Percentiles rank a stretch among this genome's conserved stretches.
Evolutionary conservation across 164 flowering plant genomes (phyloP).

Genomic region (Aristolochia fimbriata): DNA sequence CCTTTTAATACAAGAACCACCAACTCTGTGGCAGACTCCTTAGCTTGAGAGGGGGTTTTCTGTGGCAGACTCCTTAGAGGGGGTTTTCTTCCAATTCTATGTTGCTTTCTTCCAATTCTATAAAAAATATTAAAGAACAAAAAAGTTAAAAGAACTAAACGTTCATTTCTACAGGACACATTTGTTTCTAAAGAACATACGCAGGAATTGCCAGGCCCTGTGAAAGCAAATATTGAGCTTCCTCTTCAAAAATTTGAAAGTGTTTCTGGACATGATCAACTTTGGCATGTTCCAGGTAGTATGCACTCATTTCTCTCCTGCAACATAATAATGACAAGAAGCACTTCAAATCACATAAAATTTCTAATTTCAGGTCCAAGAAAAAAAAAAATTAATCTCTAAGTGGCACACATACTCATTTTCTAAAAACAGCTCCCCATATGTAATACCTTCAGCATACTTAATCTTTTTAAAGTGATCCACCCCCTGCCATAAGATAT

Average conservation of each 20-base stretch:
- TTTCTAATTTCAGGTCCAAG: too few relatives aligned
- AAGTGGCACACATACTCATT: slow-evolving; percentile 55
- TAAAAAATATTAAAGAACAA: too few relatives aligned
- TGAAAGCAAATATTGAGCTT: slow-evolving; percentile 71
- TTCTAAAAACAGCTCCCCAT: slow-evolving; percentile 93
- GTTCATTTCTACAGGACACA: too few relatives aligned
- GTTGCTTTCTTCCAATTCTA: too few relatives aligned
- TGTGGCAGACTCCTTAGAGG: too few relatives aligned
- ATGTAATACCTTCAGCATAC: slow-evolving; percentile 90
- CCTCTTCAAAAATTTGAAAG: slow-evolving; percentile 80
- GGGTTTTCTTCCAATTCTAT: too few relatives aligned
- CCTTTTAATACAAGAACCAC: too few relatives aligned
- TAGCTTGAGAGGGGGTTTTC: too few relatives aligned
- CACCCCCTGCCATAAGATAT: slow-evolving; percentile 57
- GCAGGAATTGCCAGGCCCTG: slow-evolving; percentile 87
- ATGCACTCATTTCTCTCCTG: slow-evolving; percentile 99
- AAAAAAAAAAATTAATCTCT: neutral
- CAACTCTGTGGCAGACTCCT: too few relatives aligned
- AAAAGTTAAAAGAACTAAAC: too few relatives aligned
- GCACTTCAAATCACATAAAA: too few relatives aligned
- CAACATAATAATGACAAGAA: slow-evolving; percentile 9
- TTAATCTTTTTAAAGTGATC: slow-evolving; percentile 93
- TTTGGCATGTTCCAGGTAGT: slow-evolving; percentile 80
- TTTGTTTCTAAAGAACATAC: slow-evolving; percentile 29
- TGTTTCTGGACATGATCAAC: slow-evolving; percentile 72